Evolutionary conservation across 805 yeast genomes (phyloP).

Genomic region (Metschnikowia sp.): DNA sequence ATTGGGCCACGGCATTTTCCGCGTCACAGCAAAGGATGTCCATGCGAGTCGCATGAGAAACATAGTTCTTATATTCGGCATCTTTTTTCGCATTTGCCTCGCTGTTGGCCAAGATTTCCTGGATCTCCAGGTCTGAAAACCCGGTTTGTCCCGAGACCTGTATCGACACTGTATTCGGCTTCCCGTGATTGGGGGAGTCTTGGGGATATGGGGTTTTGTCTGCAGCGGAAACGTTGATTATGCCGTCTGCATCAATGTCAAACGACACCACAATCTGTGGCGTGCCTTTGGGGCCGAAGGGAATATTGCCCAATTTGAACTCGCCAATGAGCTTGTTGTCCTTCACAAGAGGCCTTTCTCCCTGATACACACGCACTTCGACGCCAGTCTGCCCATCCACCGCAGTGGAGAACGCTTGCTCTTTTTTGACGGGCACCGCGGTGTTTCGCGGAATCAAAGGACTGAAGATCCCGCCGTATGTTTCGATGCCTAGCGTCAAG

Average conservation of each 20-base stretch:
- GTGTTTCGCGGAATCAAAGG: conserved; percentile 76
- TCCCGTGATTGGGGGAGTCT: conserved; percentile 36
- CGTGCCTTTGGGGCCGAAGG: conserved; percentile 73
- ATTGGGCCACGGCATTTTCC: conserved; percentile 78
- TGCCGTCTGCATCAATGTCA: conserved; percentile 80
- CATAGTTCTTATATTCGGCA: conserved; percentile 53
- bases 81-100: conserved; percentile 59
- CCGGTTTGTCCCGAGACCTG: conserved; percentile 52
- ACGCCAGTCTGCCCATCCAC: conserved; percentile 86
- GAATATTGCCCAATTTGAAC: conserved; percentile 68
- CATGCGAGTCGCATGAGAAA: conserved; percentile 74
- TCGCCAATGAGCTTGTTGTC: conserved; percentile 77
- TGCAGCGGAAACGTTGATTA: conserved; percentile 54
- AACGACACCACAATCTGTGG: conserved; percentile 78
- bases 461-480: conserved; percentile 80
- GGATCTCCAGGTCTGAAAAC: conserved; percentile 64
- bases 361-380: conserved; percentile 74
- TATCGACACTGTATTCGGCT: conserved; percentile 50
- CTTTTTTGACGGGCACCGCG: conserved; percentile 71
- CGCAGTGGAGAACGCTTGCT: conserved; percentile 74
- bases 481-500: conserved; percentile 60
- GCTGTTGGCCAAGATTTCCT: conserved; percentile 62
- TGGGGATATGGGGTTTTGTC: conserved; percentile 46
- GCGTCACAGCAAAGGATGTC: conserved; percentile 83
- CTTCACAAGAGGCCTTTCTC: conserved; percentile 74